phyloP scores from a whole-genome alignment of 306 rosid genomes.

The Begonia peltatifolia region DNA sequence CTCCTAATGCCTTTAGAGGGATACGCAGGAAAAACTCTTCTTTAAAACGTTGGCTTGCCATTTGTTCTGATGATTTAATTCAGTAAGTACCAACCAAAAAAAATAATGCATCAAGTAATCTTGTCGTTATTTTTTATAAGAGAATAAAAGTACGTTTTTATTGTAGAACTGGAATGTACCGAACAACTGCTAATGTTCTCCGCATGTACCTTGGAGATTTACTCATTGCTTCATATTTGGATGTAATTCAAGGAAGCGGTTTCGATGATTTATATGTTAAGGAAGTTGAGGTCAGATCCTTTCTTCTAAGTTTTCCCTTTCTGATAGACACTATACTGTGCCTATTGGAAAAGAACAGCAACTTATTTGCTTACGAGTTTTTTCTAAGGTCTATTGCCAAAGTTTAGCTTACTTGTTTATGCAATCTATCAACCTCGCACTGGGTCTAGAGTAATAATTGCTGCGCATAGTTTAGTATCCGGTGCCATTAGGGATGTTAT shows the following conservation, averaged over 20 bases:
- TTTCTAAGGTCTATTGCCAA: no score
- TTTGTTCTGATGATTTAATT: conserved; percentile 69
- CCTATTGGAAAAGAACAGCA: not conserved
- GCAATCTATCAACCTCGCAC: no score
- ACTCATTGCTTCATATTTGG: conserved; percentile 76
- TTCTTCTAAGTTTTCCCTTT: conserved; percentile 10
- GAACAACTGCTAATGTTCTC: conserved; percentile 45
- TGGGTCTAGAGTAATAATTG: no score
- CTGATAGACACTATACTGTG: conserved; percentile 8
- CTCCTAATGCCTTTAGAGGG: conserved; percentile 77
- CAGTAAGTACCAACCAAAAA: conserved; percentile 29
- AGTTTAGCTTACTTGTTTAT: no score
- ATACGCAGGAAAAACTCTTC: conserved; percentile 77
- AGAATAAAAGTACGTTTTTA: conserved; percentile 2
- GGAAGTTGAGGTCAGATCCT: conserved; percentile 72
- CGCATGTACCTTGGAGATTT: conserved; percentile 92
- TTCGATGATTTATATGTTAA: conserved; percentile 58
- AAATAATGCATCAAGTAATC: no score
- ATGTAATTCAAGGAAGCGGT: conserved; percentile 74
- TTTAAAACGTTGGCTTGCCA: conserved; percentile 88
- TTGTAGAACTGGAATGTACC: conserved; percentile 61
- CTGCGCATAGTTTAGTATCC: no score
- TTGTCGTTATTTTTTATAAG: no score
- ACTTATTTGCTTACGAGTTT: no score
- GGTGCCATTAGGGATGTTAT: no score